phyloP scores from a whole-genome alignment of 106 monocot genomes.

The Dendrobium huoshanense region DNA sequence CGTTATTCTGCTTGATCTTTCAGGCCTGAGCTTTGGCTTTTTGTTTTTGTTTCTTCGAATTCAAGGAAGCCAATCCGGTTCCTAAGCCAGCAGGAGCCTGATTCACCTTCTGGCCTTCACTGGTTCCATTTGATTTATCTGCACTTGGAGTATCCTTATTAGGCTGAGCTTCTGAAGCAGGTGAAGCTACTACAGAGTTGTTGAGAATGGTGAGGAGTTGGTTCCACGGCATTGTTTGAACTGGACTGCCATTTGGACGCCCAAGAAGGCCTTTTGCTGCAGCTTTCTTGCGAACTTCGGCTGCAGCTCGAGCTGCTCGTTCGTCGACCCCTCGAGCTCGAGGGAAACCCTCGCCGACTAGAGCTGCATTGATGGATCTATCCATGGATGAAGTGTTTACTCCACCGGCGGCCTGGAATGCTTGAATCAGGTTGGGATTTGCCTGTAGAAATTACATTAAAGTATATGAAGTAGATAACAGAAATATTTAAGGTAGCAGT shows the following conservation, averaged over 20 bases:
- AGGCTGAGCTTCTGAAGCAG: constrained; percentile 11
- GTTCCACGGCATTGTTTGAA: constrained; percentile 36
- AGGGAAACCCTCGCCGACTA: constrained; percentile 45
- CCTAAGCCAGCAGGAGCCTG: constrained; percentile 74
- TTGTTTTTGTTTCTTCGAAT: constrained; percentile 79
- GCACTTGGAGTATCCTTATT: constrained; percentile 12
- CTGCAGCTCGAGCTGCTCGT: constrained; percentile 80
- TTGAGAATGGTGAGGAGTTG: constrained; percentile 70
- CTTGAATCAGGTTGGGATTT: constrained; percentile 64
- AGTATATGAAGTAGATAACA: neutral
- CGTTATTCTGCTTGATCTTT: neutral
- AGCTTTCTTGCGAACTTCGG: constrained; percentile 88
- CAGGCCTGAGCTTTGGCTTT: constrained; percentile 28
- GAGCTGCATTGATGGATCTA: constrained; percentile 37
- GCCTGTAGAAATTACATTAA: constrained; percentile 24
- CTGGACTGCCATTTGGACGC: constrained; percentile 49
- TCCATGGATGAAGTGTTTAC: constrained; percentile 27
- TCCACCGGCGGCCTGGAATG: constrained; percentile 62
- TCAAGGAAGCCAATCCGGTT: constrained; percentile 50
- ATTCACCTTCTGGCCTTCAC: neutral
- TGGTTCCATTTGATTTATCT: constrained; percentile 9
- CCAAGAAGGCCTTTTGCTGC: constrained; percentile 65
- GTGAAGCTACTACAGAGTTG: constrained; percentile 11
- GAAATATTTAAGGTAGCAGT: neutral
- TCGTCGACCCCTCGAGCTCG: constrained; percentile 73